Evolutionary conservation across 371 early-diverging fungal genomes (phyloP).

Genomic region (Haplosporangium sp.): DNA sequence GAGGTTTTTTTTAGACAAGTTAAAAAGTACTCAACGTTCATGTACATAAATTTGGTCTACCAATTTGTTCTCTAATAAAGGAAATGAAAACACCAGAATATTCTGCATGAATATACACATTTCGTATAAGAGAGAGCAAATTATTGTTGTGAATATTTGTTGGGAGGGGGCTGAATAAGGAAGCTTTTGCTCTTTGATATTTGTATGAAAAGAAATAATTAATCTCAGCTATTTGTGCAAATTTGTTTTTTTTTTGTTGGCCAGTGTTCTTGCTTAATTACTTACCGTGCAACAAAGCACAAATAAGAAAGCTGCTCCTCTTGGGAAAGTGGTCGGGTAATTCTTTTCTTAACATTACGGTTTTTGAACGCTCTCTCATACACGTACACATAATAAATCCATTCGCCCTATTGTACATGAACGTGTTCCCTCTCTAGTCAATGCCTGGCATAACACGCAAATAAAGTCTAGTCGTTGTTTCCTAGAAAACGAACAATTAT

Average conservation of each 20-base stretch:
- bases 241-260: too few species aligned
- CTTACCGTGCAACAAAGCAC: too few species aligned
- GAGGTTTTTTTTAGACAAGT: neutral
- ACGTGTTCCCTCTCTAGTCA: too few species aligned
- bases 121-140: neutral
- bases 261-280: too few species aligned
- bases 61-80: neutral
- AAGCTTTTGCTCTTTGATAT: neutral
- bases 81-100: neutral
- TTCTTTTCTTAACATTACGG: constrained; percentile 10
- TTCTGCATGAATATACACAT: too few species aligned
- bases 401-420: too few species aligned
- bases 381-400: neutral
- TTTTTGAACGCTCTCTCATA: neutral
- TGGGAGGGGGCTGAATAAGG: neutral
- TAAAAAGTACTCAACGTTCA: too few species aligned
- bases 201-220: too few species aligned
- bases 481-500: neutral
- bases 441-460: too few species aligned
- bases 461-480: too few species aligned
- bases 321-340: neutral
- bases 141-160: neutral
- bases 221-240: too few species aligned
- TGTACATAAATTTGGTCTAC: neutral
- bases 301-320: neutral